Conservation (phyloP, 2,329 filamentous ascomycete genomes). For the Aspergillus udagawae region DNA sequence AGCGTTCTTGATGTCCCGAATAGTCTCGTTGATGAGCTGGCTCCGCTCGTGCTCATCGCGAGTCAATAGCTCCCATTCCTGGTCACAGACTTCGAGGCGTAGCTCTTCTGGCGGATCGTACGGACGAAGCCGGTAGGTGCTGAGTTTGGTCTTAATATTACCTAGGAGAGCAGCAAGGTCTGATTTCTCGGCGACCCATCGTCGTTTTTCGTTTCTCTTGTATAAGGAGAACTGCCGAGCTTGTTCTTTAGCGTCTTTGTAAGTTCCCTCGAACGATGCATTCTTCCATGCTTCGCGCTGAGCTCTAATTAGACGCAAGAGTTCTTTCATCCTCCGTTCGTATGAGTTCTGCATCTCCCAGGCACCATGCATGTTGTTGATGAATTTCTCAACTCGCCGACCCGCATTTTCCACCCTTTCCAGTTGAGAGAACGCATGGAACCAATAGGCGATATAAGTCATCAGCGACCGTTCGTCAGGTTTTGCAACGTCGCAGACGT, state of each 20-base stretch:
- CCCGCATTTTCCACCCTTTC: constrained; percentile 98
- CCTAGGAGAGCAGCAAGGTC: constrained; percentile 88
- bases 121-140: constrained; percentile 84
- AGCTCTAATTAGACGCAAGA: constrained; percentile 69
- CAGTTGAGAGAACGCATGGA: constrained; percentile 98
- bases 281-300: constrained; percentile 74
- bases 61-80: constrained; percentile 74
- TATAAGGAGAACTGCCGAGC: constrained; percentile 77
- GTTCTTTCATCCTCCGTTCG: constrained; percentile 81
- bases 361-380: constrained; percentile 96
- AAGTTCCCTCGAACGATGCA: constrained; percentile 84
- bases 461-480: constrained; percentile 95
- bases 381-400: constrained; percentile 93
- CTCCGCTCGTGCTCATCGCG: constrained; percentile 82
- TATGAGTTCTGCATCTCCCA: constrained; percentile 99
- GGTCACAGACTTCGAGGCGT: constrained; percentile 75
- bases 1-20: constrained; percentile 96
- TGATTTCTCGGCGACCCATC: constrained; percentile 97
- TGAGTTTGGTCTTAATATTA: constrained; percentile 98
- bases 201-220: constrained; percentile 84
- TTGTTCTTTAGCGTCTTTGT: constrained; percentile 86
- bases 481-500: constrained; percentile 93
- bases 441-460: constrained; percentile 99
- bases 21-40: constrained; percentile 95
- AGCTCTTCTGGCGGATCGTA: constrained; percentile 87